Base-by-base conservation (phyloP, 2,329 filamentous ascomycete species). In the Penicillium sp. region DNA sequence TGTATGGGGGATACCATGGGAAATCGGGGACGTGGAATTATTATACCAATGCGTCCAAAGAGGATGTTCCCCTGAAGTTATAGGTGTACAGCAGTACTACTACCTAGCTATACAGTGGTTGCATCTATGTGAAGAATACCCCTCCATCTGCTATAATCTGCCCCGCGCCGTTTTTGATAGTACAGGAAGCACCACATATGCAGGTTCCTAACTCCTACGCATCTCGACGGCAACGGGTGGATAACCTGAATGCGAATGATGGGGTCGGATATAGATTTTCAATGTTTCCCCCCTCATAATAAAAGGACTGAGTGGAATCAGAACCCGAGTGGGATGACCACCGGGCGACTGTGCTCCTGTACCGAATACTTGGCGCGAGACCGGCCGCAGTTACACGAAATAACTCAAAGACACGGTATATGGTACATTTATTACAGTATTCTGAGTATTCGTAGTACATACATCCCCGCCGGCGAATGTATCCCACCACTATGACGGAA, bases 301-400 rank as follows among this genome's bases (percentile, higher is more conserved):
- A 46, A 20, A 20, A 44, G 22, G n/a, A 20, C 49, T 41, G 41
- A 44, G 46, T 49, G 18, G 18, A 43, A 51, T 23, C 58, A 63
- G 57, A 63, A 59, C 41, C 63, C 62, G 61, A 63, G 62, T 66
- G 61, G 58, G 59, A 60, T 61, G 60, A 62, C 68, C 70, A 62
- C 68, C 70, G 70, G 70, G 72, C 65, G 65, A 72, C 69, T 71
- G 67, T 72, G 65, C 70, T 73, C 70, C 69, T 68, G 61, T 61
- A 64, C 49, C 55, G 45, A 54, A 49, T 59, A 65, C 57, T 61
- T 62, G 55, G 61, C 59, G 47, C 52, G 56, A 61, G 56, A 66
- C 61, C 59, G 61, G 59, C 56, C 27, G 26, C 33, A 57, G 54
- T 53, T 51, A 56, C n/a, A 26, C 18, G 20, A 9, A 45, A 52